Percentiles rank a stretch among this genome's conserved stretches.
Conservation (phyloP, 495 filamentous ascomycete genomes). For the Hypoxylon subgilvum region DNA sequence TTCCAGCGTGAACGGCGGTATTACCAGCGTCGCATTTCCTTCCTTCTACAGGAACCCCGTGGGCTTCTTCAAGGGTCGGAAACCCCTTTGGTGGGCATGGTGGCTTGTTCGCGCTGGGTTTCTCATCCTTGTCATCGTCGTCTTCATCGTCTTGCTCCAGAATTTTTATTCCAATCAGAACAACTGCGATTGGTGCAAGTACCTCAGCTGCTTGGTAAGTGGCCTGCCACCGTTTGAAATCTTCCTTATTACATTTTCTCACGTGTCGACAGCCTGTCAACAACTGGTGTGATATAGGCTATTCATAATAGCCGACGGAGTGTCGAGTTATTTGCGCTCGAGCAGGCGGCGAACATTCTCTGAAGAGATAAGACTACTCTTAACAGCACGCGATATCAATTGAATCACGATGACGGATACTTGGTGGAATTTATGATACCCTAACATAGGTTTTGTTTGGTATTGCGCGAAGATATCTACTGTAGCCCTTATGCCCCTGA, state of each 20-base stretch:
- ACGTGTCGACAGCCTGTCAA: slow-evolving; percentile 65
- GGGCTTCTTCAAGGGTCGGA: slow-evolving; percentile 88
- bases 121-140: slow-evolving; percentile 76
- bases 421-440: slow-evolving; percentile 30
- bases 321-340: slow-evolving; percentile 25
- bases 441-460: slow-evolving; percentile 6
- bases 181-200: slow-evolving; percentile 89
- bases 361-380: too few relatives aligned
- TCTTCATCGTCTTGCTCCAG: slow-evolving; percentile 81
- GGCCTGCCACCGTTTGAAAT: not conserved
- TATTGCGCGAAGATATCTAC: slow-evolving; percentile 17
- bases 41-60: slow-evolving; percentile 72
- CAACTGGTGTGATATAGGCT: slow-evolving; percentile 78
- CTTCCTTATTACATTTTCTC: slow-evolving; percentile 4
- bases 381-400: too few relatives aligned
- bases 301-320: too few relatives aligned
- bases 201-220: slow-evolving; percentile 89
- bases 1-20: slow-evolving; percentile 45
- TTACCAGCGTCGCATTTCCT: slow-evolving; percentile 52
- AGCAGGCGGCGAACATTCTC: slow-evolving; percentile 20
- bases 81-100: slow-evolving; percentile 96
- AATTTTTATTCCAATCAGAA: slow-evolving; percentile 85
- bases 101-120: slow-evolving; percentile 85
- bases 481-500: too few relatives aligned
- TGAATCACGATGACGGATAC: too few relatives aligned